A percentile compares a stretch with the other conserved stretches of the same genome.
phyloP scores from a whole-genome alignment of 2,329 filamentous ascomycete species.

The Colletotrichum sp. region DNA sequence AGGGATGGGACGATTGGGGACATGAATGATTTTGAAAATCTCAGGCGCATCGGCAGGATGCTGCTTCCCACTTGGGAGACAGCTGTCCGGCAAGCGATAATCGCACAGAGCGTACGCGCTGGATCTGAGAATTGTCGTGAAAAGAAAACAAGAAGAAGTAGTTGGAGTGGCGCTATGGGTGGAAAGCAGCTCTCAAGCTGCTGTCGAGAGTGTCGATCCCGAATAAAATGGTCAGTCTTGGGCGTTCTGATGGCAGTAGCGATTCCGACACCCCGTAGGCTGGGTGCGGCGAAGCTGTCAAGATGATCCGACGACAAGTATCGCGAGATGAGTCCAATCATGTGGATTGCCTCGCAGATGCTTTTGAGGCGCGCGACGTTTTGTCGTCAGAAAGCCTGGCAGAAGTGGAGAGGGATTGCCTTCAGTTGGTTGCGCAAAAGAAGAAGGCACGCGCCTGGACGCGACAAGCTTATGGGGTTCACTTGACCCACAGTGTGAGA shows the following conservation, averaged over 20 bases:
- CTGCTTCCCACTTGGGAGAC: not conserved
- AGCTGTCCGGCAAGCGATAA: not conserved
- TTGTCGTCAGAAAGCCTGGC: not conserved
- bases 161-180: not conserved
- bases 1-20: not conserved
- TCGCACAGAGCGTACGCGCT: not conserved
- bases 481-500: not conserved
- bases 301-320: not conserved
- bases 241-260: not conserved
- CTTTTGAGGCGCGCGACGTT: not conserved
- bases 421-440: not conserved
- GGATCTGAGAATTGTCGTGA: not conserved
- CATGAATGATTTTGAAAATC: not conserved
- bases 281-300: not conserved
- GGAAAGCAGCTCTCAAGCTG: not conserved
- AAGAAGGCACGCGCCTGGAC: not conserved
- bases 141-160: not conserved
- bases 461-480: not conserved
- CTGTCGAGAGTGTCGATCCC: not conserved
- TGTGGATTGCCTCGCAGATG: not conserved
- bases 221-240: not conserved
- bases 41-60: not conserved
- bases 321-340: not conserved
- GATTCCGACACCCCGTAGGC: not conserved
- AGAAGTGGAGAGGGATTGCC: not conserved